These are phyloP conservation scores for Talaromyces rugulosus DNA, from an alignment of 2,329 filamentous ascomycete genomes.

Conservation along the genomic window DNA sequence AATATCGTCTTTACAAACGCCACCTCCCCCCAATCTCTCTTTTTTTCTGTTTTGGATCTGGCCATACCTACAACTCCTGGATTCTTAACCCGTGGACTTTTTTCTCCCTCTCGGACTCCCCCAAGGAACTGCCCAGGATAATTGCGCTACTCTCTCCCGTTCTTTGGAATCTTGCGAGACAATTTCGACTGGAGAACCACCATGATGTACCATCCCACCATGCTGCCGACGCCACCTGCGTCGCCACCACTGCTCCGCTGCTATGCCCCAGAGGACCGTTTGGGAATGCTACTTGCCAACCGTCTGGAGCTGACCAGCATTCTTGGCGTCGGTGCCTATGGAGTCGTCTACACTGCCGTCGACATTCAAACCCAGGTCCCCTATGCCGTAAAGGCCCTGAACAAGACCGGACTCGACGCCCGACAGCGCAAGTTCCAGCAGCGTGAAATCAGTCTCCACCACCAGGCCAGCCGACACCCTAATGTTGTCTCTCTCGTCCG, in stretches of 20 bases:
- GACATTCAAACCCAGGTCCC: conserved; percentile 75
- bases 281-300: conserved; percentile 79
- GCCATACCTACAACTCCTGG: background rate
- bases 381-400: conserved; percentile 95
- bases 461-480: conserved; percentile 79
- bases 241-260: conserved; percentile 46
- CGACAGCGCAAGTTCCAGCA: conserved; percentile 88
- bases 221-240: conserved; percentile 44
- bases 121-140: conserved; percentile 13
- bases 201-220: conserved; percentile 37
- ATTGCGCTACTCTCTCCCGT: background rate
- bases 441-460: conserved; percentile 87
- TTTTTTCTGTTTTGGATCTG: conserved; percentile 6
- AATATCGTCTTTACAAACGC: conserved; percentile 14
- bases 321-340: conserved; percentile 90
- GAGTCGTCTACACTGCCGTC: conserved; percentile 86
- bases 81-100: background rate
- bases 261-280: conserved; percentile 71
- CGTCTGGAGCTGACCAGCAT: conserved; percentile 79
- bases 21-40: conserved; percentile 5
- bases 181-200: conserved; percentile 1
- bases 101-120: background rate
- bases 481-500: conserved; percentile 93
- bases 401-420: conserved; percentile 85
- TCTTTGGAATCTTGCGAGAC: background rate